A percentile compares a stretch with the other conserved stretches of the same genome.
Evolutionary conservation across 805 yeast genomes (phyloP).

Genomic region (Yamadazyma paraphyllophila): DNA sequence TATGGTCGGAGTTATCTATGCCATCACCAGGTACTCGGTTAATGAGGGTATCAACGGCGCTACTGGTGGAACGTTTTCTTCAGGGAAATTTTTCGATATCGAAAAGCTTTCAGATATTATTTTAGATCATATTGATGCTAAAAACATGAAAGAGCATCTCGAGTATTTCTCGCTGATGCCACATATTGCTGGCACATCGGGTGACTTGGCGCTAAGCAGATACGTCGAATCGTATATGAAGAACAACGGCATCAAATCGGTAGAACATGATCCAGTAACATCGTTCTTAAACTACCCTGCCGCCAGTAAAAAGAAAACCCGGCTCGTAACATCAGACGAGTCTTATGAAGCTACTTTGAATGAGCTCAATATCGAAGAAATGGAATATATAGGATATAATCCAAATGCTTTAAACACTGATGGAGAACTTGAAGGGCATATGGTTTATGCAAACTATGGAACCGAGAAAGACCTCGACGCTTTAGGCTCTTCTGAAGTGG

Average conservation of each 20-base stretch:
- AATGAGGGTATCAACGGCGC: conserved; percentile 38
- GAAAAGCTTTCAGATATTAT: conserved; percentile 49
- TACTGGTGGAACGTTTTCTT: conserved; percentile 40
- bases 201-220: conserved; percentile 70
- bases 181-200: conserved; percentile 85
- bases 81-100: conserved; percentile 65
- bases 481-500: conserved; percentile 36
- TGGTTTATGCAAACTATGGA: conserved; percentile 71
- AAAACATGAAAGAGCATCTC: conserved; percentile 59
- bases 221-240: conserved; percentile 60
- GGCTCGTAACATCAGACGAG: conserved; percentile 29
- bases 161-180: conserved; percentile 79
- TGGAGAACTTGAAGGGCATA: conserved; percentile 52
- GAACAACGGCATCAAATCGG: conserved; percentile 52
- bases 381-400: conserved; percentile 55
- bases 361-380: conserved; percentile 30
- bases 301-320: conserved; percentile 24
- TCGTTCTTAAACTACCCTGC: conserved; percentile 67
- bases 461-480: conserved; percentile 48
- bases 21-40: conserved; percentile 57
- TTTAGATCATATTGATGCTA: conserved; percentile 48
- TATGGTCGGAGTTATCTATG: conserved; percentile 57
- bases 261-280: conserved; percentile 50
- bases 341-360: conserved; percentile 38
- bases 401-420: conserved; percentile 56